Evolutionary conservation across 768 basidiomycete species (phyloP), one percentile per base, ranked within the genome.

Genomic region (Trametes cinnabarina): DNA sequence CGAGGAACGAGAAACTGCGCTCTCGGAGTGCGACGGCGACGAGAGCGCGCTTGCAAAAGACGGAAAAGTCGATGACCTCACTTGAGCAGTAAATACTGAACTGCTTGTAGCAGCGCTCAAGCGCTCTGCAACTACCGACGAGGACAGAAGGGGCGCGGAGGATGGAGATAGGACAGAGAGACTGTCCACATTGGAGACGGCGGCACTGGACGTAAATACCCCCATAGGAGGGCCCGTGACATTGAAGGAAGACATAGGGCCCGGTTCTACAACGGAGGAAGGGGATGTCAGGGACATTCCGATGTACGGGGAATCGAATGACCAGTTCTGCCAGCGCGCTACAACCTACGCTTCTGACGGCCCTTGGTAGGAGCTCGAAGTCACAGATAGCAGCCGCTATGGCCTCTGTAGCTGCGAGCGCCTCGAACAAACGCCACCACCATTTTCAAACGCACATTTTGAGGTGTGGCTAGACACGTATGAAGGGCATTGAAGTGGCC

Each of bases 381-480:
- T 53, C 15, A 44, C 52, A 60, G 53, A 49, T 59, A 30, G 46
- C 58, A 44, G 37, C 41, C 40, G 44, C 48, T 55, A 60, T 26
- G 30, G 35, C 58, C 58, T 54, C 58, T 54, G 53, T 60, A 55
- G 58, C 58, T 60, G 53, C 58, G 58, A 55, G 58, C 58, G 48
- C 42, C 47, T 46, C 58, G 53, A 50, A 17, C 49, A 60, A 60
- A 20, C 53, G 26, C 58, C 58, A 49, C 25, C 34, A 20, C 25
- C 44, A 44, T 53, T 17, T n/a, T n/a, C 37, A 14, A 15, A 19
- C 10, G 37, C 11, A n/a, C 19, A 15, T 12, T 14, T 40, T 37
- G 17, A 40, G 54, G 46, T 47, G 19, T 47, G 53, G 30, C 53
- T 34, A 55, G 46, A 40, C 19, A 11, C 1, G 8, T 32, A 28